Evolutionary conservation across 2,329 filamentous ascomycete genomes (phyloP), one percentile per base, ranked within the genome.

Genomic region (Pleurostoma richardsiae): DNA sequence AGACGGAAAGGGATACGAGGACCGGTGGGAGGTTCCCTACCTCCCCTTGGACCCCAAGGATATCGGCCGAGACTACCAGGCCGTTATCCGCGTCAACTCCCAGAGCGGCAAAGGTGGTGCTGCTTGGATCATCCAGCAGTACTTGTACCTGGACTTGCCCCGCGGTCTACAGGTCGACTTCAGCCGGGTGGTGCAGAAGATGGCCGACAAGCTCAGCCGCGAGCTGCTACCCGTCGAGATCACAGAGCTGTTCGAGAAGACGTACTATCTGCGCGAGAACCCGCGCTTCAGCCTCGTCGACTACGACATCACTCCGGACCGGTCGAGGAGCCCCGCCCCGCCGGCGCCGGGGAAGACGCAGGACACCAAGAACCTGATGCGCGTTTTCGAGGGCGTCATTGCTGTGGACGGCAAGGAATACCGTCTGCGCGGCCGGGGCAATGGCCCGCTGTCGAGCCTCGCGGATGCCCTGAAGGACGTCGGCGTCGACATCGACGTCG

Each of bases 11-110:
- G 72, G 68, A 4, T 72, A 78, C 60, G 82, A 92, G 47, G 81
- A 84, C 59, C 73, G 70, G 39, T 97, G 92, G 92, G 73, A 88
- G 56, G 78, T 96, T 38, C 92, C 92, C 0, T 97, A 97, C 63
- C 84, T 97, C 42, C 92, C 92, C 10, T 79, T 97, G 58, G 92
- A 97, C 61, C 92, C 92, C 4, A 79, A 87, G 60, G 92, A 97
- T 61, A 96, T 97, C 54, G 92, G 92, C 43, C 84, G 92, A 48
- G 96, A 85, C n/a, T 97, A 97, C 79, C 91, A 97, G 70, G 92
- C 92, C 49, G 87, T 97, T 62, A 97, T 97, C 63, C 88, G 92
- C 50, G 92, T 97, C 79, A 99, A 97, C 75, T 95, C 89, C 19
- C 92, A 97, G 66, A 89, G 83, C 58, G 92, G 92, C 54, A 97